These are phyloP conservation scores for Brassica carinata DNA, from an alignment of 345 rosid genomes.

Conservation along the genomic window DNA sequence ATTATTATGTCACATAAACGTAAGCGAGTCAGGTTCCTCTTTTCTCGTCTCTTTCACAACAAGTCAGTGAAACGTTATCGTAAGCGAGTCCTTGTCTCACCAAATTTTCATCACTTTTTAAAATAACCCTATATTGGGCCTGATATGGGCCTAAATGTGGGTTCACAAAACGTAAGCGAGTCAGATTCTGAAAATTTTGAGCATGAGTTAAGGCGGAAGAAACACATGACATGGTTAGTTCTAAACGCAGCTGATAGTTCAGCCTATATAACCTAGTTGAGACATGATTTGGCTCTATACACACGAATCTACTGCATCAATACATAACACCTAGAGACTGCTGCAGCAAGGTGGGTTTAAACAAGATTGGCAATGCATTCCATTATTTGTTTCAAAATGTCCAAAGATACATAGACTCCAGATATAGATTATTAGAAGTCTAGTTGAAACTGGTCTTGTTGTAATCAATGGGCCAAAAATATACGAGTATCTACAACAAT, in stretches of 20 bases:
- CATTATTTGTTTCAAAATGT: slow-evolving; percentile 12
- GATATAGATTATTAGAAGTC: background rate
- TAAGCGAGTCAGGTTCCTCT: slow-evolving; percentile 34
- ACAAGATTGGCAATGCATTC: background rate
- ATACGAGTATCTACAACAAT: slow-evolving; percentile 11
- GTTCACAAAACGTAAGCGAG: too few relatives aligned
- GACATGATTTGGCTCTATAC: background rate
- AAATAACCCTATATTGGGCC: slow-evolving; percentile 3
- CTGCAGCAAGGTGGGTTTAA: slow-evolving; percentile 4
- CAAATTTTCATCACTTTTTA: background rate
- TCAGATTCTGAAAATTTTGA: background rate
- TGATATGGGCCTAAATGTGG: slow-evolving; percentile 1
- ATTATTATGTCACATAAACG: slow-evolving; percentile 17
- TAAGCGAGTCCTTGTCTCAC: slow-evolving; percentile 12
- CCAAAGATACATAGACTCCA: background rate
- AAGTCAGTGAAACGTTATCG: slow-evolving; percentile 25
- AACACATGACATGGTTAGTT: slow-evolving; percentile 2
- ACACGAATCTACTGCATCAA: too few relatives aligned
- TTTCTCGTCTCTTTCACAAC: slow-evolving; percentile 28
- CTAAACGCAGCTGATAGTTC: background rate
- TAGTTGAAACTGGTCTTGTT: slow-evolving; percentile 18
- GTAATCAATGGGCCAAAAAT: slow-evolving; percentile 13
- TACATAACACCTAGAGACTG: background rate
- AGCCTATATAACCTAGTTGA: background rate
- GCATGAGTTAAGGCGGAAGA: slow-evolving; percentile 16